Evolutionary conservation across 345 rosid genomes (phyloP).

Genomic region (Carallia pectinifolia): DNA sequence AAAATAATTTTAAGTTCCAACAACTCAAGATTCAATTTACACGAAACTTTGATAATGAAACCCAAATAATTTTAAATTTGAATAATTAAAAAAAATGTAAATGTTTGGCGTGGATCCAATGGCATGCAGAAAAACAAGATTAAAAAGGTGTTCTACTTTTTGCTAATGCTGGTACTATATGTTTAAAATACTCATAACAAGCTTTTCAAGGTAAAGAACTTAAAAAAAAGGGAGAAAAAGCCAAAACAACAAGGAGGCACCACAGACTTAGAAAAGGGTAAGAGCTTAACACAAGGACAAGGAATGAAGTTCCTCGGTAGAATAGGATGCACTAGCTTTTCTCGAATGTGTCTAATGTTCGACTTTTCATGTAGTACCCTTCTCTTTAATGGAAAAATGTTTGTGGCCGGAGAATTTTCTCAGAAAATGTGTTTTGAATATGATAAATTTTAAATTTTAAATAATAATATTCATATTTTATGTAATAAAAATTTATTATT

Average conservation of each 20-base stretch:
- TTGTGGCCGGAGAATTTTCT: no score
- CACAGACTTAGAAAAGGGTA: constrained; percentile 22
- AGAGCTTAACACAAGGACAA: constrained; percentile 17
- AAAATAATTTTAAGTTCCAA: no score
- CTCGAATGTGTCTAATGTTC: constrained; percentile 3
- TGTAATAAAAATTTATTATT: no score
- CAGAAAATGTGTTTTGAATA: no score
- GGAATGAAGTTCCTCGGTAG: constrained; percentile 6
- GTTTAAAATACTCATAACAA: not conserved
- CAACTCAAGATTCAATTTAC: no score
- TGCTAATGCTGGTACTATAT: not conserved
- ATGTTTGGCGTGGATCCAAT: not conserved
- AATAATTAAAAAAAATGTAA: no score
- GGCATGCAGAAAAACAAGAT: not conserved
- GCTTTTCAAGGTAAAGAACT: constrained; percentile 23
- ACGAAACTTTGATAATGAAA: no score
- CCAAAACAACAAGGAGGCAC: constrained; percentile 30
- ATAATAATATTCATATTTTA: no score
- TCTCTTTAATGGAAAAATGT: not conserved
- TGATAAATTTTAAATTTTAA: no score
- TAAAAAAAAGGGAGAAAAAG: constrained; percentile 16
- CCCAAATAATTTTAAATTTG: no score
- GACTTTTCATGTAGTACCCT: not conserved
- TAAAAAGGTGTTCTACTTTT: constrained; percentile 26
- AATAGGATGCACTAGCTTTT: constrained; percentile 14